Percentiles rank a stretch among this genome's conserved stretches.
These are phyloP conservation scores for Amanita jacksonii DNA, from an alignment of 768 basidiomycete genomes.

Conservation along the genomic window DNA sequence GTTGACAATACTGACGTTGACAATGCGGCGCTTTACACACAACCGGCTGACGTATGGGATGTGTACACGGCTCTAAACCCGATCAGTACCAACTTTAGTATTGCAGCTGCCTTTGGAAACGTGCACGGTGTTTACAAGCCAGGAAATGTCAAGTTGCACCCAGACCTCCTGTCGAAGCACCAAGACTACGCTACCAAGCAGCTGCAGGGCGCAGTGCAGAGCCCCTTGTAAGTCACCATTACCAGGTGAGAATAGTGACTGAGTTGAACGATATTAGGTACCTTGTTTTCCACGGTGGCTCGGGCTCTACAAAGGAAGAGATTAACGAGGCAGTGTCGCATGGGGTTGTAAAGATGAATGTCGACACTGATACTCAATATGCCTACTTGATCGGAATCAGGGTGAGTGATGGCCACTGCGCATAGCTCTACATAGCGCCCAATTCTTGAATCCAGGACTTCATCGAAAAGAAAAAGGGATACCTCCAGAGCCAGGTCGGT, in stretches of 20 bases:
- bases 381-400: slow-evolving; percentile 85
- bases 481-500: slow-evolving; percentile 85
- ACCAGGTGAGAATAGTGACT: not conserved
- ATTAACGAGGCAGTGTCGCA: slow-evolving; percentile 84
- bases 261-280: slow-evolving; percentile 38
- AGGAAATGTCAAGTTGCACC: slow-evolving; percentile 91
- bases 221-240: slow-evolving; percentile 73
- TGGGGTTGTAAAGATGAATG: slow-evolving; percentile 99
- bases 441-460: slow-evolving; percentile 52
- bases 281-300: slow-evolving; percentile 99
- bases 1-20: slow-evolving; percentile 97
- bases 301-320: slow-evolving; percentile 93
- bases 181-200: slow-evolving; percentile 67
- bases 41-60: slow-evolving; percentile 92
- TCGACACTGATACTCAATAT: slow-evolving; percentile 91
- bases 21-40: slow-evolving; percentile 91
- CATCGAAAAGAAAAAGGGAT: slow-evolving; percentile 74
- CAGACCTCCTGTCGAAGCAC: slow-evolving; percentile 87
- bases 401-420: no score
- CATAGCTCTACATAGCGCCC: no score
- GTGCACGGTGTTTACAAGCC: slow-evolving; percentile 99
- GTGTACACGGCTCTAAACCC: slow-evolving; percentile 76
- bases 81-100: slow-evolving; percentile 90
- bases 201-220: slow-evolving; percentile 48
- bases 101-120: slow-evolving; percentile 97